Percentiles rank a stretch among this genome's conserved stretches.
phyloP scores from a whole-genome alignment of 2,329 filamentous ascomycete genomes.

The Fusarium beomiforme region DNA sequence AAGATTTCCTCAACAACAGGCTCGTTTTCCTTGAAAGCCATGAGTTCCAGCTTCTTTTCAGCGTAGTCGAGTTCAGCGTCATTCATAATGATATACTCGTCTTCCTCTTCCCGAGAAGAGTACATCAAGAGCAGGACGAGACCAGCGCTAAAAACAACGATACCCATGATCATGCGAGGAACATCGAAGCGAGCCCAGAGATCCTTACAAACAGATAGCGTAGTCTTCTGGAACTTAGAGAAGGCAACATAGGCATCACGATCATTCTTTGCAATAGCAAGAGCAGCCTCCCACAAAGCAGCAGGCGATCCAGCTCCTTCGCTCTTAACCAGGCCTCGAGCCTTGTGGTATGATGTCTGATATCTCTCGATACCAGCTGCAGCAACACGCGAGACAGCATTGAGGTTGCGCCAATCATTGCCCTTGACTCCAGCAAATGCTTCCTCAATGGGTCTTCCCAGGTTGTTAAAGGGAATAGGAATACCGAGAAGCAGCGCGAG shows the following conservation, averaged over 20 bases:
- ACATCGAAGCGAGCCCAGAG: slow-evolving; percentile 95
- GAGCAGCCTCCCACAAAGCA: slow-evolving; percentile 60
- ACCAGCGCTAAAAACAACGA: slow-evolving; percentile 74
- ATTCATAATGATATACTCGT: slow-evolving; percentile 64
- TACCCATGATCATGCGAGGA: slow-evolving; percentile 83
- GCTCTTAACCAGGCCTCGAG: slow-evolving; percentile 73
- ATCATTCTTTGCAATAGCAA: slow-evolving; percentile 52
- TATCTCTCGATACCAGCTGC: slow-evolving; percentile 91
- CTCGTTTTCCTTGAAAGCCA: slow-evolving; percentile 48
- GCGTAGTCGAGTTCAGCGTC: slow-evolving; percentile 68
- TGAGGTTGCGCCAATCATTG: slow-evolving; percentile 79
- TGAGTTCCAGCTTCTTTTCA: slow-evolving; percentile 66
- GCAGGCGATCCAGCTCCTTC: slow-evolving; percentile 54
- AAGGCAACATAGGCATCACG: slow-evolving; percentile 67
- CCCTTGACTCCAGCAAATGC: slow-evolving; percentile 81
- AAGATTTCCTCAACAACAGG: slow-evolving; percentile 53
- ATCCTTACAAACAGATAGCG: slow-evolving; percentile 79
- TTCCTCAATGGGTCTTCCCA: slow-evolving; percentile 92
- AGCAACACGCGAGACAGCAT: slow-evolving; percentile 78
- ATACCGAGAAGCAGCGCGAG: slow-evolving; percentile 87
- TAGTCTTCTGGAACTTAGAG: slow-evolving; percentile 79
- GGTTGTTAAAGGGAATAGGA: slow-evolving; percentile 95
- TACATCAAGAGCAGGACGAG: slow-evolving; percentile 79
- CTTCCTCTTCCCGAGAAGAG: slow-evolving; percentile 67
- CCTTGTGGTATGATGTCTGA: slow-evolving; percentile 82